phyloP scores from a whole-genome alignment of 768 basidiomycete species.

The Hericium rajendrae region DNA sequence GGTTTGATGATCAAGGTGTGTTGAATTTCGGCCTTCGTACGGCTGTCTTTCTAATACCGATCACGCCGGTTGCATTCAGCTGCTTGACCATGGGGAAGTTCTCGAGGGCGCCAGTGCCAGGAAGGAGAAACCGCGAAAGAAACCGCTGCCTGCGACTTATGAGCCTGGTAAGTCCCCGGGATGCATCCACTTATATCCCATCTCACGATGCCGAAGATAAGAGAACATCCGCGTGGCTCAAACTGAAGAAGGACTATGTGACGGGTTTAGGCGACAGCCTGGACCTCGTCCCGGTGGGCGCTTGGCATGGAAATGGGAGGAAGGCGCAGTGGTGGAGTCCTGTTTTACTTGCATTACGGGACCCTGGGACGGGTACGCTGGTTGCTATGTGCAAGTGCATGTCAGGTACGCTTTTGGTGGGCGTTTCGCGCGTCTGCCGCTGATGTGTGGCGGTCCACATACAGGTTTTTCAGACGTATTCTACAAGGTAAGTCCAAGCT shows the following conservation, averaged over 20 bases:
- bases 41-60: conserved; percentile 2
- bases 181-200: not conserved
- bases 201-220: conserved; percentile 39
- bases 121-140: conserved; percentile 38
- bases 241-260: conserved; percentile 90
- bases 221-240: conserved; percentile 80
- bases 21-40: conserved; percentile 5
- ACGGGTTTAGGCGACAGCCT: conserved; percentile 67
- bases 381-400: conserved; percentile 88
- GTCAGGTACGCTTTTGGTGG: conserved; percentile 44
- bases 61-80: conserved; percentile 25
- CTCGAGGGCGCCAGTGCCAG: conserved; percentile 25
- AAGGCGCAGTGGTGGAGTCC: conserved; percentile 93
- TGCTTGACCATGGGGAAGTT: conserved; percentile 50
- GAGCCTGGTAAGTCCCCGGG: conserved; percentile 45
- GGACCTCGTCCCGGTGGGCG: conserved; percentile 65
- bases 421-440: not conserved
- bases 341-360: conserved; percentile 70
- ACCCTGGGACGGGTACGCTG: conserved; percentile 46
- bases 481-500: conserved; percentile 47
- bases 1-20: conserved; percentile 89
- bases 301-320: conserved; percentile 85
- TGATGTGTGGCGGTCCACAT: not conserved
- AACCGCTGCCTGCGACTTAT: conserved; percentile 76
- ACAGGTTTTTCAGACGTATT: conserved; percentile 78